Percentiles rank a stretch among this genome's conserved stretches.
phyloP scores from a whole-genome alignment of 768 basidiomycete species.

The Sistotremastrum niveocremeum region DNA sequence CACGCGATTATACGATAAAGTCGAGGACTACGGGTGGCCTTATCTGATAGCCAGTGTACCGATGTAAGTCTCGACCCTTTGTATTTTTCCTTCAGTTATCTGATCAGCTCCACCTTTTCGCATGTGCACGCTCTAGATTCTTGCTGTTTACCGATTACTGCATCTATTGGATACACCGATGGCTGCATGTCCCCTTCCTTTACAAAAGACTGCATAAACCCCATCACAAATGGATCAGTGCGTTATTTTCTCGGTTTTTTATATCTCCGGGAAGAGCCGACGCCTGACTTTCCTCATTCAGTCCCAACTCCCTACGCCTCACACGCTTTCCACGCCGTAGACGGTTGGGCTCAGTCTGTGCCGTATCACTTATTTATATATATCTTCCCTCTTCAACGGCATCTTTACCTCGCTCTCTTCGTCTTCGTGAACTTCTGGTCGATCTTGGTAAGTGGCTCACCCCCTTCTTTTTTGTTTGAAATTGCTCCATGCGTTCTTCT shows the following conservation, averaged over 20 bases:
- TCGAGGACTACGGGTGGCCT: constrained; percentile 67
- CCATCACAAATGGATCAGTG: constrained; percentile 97
- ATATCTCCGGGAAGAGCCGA: neutral
- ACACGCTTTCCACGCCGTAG: constrained; percentile 93
- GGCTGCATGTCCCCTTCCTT: constrained; percentile 68
- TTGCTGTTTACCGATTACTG: constrained; percentile 80
- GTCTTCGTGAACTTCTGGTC: constrained; percentile 89
- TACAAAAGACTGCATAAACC: constrained; percentile 95
- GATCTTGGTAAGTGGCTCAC: constrained; percentile 52
- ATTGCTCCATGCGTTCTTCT: neutral
- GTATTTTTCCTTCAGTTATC: neutral
- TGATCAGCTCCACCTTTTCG: constrained; percentile 4
- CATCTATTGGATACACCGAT: constrained; percentile 96
- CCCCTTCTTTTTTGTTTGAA: neutral
- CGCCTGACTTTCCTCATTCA: constrained; percentile 17
- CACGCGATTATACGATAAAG: constrained; percentile 61
- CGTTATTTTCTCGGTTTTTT: constrained; percentile 19
- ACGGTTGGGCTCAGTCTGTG: constrained; percentile 87
- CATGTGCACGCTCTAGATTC: constrained; percentile 34
- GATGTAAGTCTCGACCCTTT: constrained; percentile 33
- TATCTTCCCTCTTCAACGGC: constrained; percentile 82
- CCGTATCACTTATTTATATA: constrained; percentile 91
- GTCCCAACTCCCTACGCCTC: constrained; percentile 97
- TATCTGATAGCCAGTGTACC: constrained; percentile 58
- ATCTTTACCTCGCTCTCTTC: constrained; percentile 74